Conservation (phyloP, 1,284 basidiomycete genomes). For the Trichosporon sp. region DNA sequence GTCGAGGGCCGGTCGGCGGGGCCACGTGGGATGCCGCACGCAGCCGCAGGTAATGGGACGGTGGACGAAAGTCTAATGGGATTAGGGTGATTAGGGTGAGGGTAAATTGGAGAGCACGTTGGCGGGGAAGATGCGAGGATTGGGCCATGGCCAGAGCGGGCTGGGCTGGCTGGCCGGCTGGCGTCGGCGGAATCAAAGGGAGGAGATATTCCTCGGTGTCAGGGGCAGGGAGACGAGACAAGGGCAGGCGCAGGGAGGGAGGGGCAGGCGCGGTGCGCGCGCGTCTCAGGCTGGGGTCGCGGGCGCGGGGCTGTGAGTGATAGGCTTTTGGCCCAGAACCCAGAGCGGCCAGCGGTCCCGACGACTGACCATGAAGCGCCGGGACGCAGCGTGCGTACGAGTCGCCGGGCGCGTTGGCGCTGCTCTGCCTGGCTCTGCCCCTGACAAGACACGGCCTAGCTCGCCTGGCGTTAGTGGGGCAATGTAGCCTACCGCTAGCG, state of each 20-base stretch:
- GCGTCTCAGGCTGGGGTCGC: background rate
- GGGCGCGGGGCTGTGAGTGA: background rate
- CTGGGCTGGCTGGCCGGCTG: background rate
- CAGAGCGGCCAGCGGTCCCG: background rate
- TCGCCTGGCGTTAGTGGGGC: background rate
- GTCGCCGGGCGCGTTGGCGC: too few species aligned
- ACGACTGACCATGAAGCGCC: background rate
- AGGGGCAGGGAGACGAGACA: background rate
- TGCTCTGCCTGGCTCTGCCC: background rate
- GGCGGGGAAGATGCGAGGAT: background rate
- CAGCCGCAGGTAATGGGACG: background rate
- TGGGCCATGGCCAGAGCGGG: background rate
- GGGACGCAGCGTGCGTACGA: background rate
- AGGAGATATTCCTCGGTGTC: background rate
- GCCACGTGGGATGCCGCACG: background rate
- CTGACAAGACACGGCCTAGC: too few species aligned
- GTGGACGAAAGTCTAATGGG: background rate
- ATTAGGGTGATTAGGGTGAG: background rate
- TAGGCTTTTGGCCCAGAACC: background rate
- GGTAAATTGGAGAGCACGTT: background rate
- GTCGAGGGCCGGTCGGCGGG: background rate
- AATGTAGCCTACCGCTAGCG: background rate
- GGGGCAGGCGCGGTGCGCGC: background rate
- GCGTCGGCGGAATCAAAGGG: background rate
- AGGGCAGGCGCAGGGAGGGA: background rate